Conservation (phyloP, 75 land plant species). For the Pinus albicaulis region DNA sequence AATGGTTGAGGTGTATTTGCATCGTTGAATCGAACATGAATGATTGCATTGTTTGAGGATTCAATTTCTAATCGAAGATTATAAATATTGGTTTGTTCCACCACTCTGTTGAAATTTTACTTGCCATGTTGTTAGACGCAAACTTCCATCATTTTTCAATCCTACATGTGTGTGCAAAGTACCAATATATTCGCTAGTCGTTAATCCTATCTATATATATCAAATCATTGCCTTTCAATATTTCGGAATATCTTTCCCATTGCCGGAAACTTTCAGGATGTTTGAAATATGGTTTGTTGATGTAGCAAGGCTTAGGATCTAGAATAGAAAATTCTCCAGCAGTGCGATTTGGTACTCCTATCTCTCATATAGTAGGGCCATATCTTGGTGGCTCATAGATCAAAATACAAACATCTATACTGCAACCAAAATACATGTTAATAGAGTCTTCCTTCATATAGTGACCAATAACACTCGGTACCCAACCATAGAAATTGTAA, state of each 20-base stretch:
- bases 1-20: slow-evolving; percentile 17
- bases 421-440: too few species aligned
- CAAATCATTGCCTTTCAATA: slow-evolving; percentile 13
- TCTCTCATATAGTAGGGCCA: too few species aligned
- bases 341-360: too few species aligned
- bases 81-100: slow-evolving; percentile 14
- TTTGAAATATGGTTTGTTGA: too few species aligned
- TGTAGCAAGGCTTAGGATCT: too few species aligned
- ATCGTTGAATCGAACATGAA: slow-evolving; percentile 39
- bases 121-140: slow-evolving; percentile 38
- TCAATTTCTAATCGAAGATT: slow-evolving; percentile 45
- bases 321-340: too few species aligned
- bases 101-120: slow-evolving; percentile 23
- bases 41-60: slow-evolving; percentile 39
- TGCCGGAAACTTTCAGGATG: slow-evolving; percentile 18
- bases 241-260: slow-evolving; percentile 27
- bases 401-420: too few species aligned
- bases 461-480: too few species aligned
- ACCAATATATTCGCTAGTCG: slow-evolving; percentile 29
- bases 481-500: too few species aligned
- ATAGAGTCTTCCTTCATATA: too few species aligned
- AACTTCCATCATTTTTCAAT: slow-evolving; percentile 34
- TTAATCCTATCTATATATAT: slow-evolving; percentile 18
- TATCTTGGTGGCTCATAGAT: too few species aligned
- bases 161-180: slow-evolving; percentile 22